Evolutionary conservation across 2,329 filamentous ascomycete genomes (phyloP).

Genomic region (Reticulascus tulasneorum): DNA sequence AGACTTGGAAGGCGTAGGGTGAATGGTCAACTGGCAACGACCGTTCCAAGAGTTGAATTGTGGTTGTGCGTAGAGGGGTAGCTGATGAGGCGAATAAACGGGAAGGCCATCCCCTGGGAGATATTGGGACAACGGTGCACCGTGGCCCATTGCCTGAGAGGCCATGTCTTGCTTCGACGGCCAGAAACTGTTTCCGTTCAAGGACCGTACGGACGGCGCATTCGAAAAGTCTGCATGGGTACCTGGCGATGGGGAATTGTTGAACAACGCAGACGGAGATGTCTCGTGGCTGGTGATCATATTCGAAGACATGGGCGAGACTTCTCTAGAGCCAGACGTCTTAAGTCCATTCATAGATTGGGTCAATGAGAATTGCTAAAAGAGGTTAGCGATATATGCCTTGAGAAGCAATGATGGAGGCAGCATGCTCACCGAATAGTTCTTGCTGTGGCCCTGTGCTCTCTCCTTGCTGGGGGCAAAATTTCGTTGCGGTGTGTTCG

Average conservation of each 20-base stretch:
- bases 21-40: conserved; percentile 50
- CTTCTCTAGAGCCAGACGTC: conserved; percentile 45
- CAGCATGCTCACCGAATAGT: conserved; percentile 6
- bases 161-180: conserved; percentile 23
- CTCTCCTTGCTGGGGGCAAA: conserved; percentile 20
- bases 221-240: conserved; percentile 33
- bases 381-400: conserved; percentile 20
- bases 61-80: conserved; percentile 19
- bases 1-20: conserved; percentile 73
- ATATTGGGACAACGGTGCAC: conserved; percentile 13
- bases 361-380: conserved; percentile 47
- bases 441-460: conserved; percentile 30
- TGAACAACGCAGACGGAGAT: conserved; percentile 45
- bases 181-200: conserved; percentile 31
- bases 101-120: conserved; percentile 20
- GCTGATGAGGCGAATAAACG: conserved; percentile 24
- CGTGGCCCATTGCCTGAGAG: conserved; percentile 16
- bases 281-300: conserved; percentile 49
- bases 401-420: background rate
- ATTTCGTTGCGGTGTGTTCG: conserved; percentile 23
- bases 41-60: conserved; percentile 26
- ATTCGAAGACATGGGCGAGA: conserved; percentile 47
- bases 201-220: conserved; percentile 11
- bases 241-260: conserved; percentile 42
- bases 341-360: conserved; percentile 47